Evolutionary conservation across 495 filamentous ascomycete species (phyloP), one percentile per base, ranked within the genome.

Genomic region (Penicillium malachiteum): DNA sequence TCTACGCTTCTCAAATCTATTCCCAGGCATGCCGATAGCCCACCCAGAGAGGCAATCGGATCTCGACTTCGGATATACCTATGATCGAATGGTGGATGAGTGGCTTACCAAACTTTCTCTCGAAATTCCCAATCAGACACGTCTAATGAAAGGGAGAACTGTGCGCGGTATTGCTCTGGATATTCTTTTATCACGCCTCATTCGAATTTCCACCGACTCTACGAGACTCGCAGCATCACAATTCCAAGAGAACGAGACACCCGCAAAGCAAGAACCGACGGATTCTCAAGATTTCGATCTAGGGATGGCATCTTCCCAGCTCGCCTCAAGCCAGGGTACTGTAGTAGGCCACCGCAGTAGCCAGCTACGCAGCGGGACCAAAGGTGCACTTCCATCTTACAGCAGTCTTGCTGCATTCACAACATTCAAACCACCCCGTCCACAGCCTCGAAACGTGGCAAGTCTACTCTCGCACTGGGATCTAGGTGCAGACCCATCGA

Each of bases 381-480:
- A n/a, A n/a, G n/a, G 13, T 11, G 2, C 17, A 39, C 8, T 13
- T 11, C 34, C 42, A 35, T 31, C 59, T 0, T 69, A 68, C 41
- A 52, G 58, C 41, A 62, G 47, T 30, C 62, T 81, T 14, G 65
- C 70, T 13, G 54, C 65, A 35, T 70, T 74, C 35, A 68, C 68
- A 1, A 66, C 42, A 0, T 68, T 77, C 35, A 64, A 59, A 2
- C 59, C 66, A 31, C 43, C 43, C 30, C 65, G 65, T 13, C 30
- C 65, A 17, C 45, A 67, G 38, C 55, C 70, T 7, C 59, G 47
- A 13, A 70, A 62, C 12, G 58, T 70, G 21, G 50, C 59, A 30
- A 67, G 56, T 32, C 57, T 81, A n/a, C 65, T 82, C 0, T 62
- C 68, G 6, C 71, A 79, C 16, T 82, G 79, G 79, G 38, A 64